These are phyloP conservation scores for Podila horticola DNA, from an alignment of 192 early-diverging fungal species.

Conservation along the genomic window DNA sequence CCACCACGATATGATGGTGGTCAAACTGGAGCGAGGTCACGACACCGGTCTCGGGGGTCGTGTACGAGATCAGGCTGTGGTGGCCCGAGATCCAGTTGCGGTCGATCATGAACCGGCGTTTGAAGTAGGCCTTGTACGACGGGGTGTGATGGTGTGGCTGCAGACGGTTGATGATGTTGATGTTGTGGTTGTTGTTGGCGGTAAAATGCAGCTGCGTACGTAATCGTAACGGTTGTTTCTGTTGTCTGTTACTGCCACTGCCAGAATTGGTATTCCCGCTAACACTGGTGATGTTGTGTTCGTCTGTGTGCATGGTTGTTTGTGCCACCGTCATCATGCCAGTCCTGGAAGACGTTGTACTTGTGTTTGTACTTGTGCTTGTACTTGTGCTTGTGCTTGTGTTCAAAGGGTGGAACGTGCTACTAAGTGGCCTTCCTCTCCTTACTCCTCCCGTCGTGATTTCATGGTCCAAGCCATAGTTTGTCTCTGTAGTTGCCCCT, in stretches of 20 bases:
- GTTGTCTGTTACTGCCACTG: slow-evolving; percentile 2
- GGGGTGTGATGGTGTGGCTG: not conserved
- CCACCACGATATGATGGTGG: slow-evolving; percentile 90
- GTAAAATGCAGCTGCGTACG: not conserved
- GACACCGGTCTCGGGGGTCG: slow-evolving; percentile 63
- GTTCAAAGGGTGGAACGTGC: not conserved
- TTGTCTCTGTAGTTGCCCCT: not conserved
- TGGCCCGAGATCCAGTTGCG: slow-evolving; percentile 63
- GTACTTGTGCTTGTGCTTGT: not conserved
- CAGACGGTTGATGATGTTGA: too few relatives aligned
- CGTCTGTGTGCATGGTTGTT: not conserved
- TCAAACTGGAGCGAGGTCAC: slow-evolving; percentile 98
- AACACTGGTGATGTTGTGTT: not conserved
- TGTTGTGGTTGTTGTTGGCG: not conserved
- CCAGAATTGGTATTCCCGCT: not conserved
- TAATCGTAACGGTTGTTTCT: not conserved
- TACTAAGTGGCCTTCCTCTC: not conserved
- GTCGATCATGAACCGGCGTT: slow-evolving; percentile 61
- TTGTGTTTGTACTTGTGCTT: slow-evolving; percentile 5
- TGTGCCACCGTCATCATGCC: not conserved
- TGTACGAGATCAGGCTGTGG: slow-evolving; percentile 50
- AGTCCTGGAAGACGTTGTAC: not conserved
- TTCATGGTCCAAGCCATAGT: not conserved
- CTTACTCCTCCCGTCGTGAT: not conserved
- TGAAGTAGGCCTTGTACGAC: slow-evolving; percentile 65